Base-by-base conservation (phyloP, 257 asterid genomes). In the Knoxia roxburghii region DNA sequence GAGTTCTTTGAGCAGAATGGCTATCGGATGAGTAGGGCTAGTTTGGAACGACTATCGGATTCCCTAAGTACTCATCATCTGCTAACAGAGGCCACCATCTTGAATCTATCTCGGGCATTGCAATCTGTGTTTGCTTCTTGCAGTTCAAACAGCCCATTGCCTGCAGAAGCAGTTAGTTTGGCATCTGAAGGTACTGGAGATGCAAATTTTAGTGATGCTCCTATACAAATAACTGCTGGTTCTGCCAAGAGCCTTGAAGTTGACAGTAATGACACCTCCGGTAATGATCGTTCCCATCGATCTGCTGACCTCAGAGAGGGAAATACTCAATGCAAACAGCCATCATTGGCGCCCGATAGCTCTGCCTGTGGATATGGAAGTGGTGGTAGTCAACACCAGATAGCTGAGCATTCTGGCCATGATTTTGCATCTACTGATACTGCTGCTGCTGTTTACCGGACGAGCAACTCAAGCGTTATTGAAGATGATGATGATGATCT, bases 101-200 rank as follows among this genome's bases (percentile, higher is more conserved):
- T 69, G 24, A 88, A 88, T 76, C 73, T 93, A 70, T 77, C 64
- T 37, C 79, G 77, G 61, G 87, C 90, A 48, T 72, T 93, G 82
- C 73, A 80, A 27, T 79, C 81, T 71, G 37, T 83, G 4, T 79
- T 84, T 71, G 85, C 76, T 72, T 65, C 81, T 24, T 30, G 58
- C 67, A 78, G 75, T 26, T 56, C 72, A 43, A 66, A 64, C 30
- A 48, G 21, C 75, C 65, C 81, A 65, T 10, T 20, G 66, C 46
- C 73, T 56, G 37, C 67, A 76, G 84, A 54, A 41, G 57, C 40
- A 55, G 13, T 37, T 60, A 45, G 61, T 23, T 18, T 37, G 51
- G 52, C 62, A 61, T 50, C 32, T 48, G 62, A 54, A 39, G 64
- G 64, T 27, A 66, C 45, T 57, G 76, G 35, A 65, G 37, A 63